phyloP scores from a whole-genome alignment of 768 basidiomycete species.

The Xerocomus spinulosus region DNA sequence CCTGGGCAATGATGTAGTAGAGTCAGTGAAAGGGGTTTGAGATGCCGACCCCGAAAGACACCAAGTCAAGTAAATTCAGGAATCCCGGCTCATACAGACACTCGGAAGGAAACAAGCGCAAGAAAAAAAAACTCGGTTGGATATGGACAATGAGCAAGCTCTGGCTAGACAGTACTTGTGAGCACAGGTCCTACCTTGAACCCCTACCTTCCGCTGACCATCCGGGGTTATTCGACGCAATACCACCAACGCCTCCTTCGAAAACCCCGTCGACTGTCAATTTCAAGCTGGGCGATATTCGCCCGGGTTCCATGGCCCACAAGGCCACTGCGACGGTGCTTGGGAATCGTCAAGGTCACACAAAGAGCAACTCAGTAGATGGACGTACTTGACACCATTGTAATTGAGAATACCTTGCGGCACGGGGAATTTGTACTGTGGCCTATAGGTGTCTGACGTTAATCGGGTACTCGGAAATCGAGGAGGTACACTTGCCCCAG shows the following conservation, averaged over 20 bases:
- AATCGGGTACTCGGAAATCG: not conserved
- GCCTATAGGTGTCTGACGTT: conserved; percentile 36
- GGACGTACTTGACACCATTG: conserved; percentile 57
- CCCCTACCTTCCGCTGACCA: conserved; percentile 40
- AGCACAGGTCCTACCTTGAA: not conserved
- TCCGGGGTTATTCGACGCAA: conserved; percentile 52
- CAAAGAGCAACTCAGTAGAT: not conserved
- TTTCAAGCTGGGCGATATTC: conserved; percentile 48
- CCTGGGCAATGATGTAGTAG: no score
- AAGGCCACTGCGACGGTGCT: conserved; percentile 61
- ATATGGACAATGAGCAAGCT: not conserved
- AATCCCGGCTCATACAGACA: no score
- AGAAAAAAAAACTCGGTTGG: not conserved
- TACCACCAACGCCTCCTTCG: conserved; percentile 62
- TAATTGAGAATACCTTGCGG: conserved; percentile 78
- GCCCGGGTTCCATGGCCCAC: conserved; percentile 57
- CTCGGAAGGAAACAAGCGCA: no score
- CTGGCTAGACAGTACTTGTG: no score
- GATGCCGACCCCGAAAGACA: no score
- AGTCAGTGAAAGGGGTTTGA: no score
- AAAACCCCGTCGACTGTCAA: conserved; percentile 53
- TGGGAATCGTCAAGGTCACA: conserved; percentile 1
- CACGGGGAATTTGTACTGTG: conserved; percentile 78
- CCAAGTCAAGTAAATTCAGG: no score
- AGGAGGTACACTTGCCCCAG: conserved; percentile 46